phyloP scores from a whole-genome alignment of 805 yeast genomes.

The Candida verbasci region DNA sequence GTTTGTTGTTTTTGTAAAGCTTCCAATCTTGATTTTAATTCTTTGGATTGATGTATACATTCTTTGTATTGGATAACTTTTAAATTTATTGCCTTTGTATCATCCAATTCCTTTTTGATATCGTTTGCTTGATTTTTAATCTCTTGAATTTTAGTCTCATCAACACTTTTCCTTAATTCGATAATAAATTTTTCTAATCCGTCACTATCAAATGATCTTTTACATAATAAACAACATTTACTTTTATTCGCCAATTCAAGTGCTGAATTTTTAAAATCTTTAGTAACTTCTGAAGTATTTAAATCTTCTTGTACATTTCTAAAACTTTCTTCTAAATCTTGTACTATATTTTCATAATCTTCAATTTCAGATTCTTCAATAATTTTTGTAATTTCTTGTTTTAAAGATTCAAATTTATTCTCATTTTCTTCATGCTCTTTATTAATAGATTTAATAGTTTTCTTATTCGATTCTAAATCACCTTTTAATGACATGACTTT shows the following conservation, averaged over 20 bases:
- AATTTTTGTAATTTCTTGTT: slow-evolving; percentile 18
- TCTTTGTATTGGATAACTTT: slow-evolving; percentile 24
- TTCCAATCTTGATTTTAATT: slow-evolving; percentile 4
- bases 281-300: slow-evolving; percentile 66
- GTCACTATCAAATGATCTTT: slow-evolving; percentile 52
- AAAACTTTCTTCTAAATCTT: slow-evolving; percentile 59
- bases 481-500: slow-evolving; percentile 5
- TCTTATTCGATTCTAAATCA: slow-evolving; percentile 7
- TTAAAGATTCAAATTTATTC: slow-evolving; percentile 1
- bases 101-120: slow-evolving; percentile 28
- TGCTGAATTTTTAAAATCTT: slow-evolving; percentile 68
- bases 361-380: slow-evolving; percentile 37
- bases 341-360: slow-evolving; percentile 46
- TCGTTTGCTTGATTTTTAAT: slow-evolving; percentile 24
- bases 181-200: slow-evolving; percentile 25
- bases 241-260: slow-evolving; percentile 53
- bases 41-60: slow-evolving; percentile 12
- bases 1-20: slow-evolving; percentile 1
- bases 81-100: slow-evolving; percentile 24
- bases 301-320: slow-evolving; percentile 58
- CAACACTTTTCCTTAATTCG: slow-evolving; percentile 25
- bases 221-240: slow-evolving; percentile 69
- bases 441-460: slow-evolving; percentile 1
- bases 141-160: slow-evolving; percentile 23
- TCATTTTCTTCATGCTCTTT: slow-evolving; percentile 3